Percentiles rank a stretch among this genome's conserved stretches.
Evolutionary conservation across 305 asterid species (phyloP).

Genomic region (Solanum hybrid): DNA sequence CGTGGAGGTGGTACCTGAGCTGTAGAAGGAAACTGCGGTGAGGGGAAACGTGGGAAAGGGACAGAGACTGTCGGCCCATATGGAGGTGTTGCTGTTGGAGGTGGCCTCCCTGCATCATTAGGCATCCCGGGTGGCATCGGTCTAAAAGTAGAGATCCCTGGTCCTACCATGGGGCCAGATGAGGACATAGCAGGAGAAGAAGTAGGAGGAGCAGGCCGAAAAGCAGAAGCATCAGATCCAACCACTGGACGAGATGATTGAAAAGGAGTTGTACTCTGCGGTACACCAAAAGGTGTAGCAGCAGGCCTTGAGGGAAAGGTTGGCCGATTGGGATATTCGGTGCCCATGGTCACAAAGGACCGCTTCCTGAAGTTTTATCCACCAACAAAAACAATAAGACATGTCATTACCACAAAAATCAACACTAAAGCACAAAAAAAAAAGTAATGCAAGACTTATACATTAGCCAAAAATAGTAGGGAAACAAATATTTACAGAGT

Average conservation of each 20-base stretch:
- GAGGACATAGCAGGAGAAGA: slow-evolving; percentile 35
- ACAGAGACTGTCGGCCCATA: slow-evolving; percentile 63
- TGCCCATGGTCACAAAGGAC: slow-evolving; percentile 55
- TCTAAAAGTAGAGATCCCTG: slow-evolving; percentile 37
- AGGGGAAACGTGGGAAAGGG: slow-evolving; percentile 48
- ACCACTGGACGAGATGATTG: slow-evolving; percentile 52
- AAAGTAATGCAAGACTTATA: neutral
- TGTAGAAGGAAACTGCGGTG: slow-evolving; percentile 42
- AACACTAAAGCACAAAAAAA: neutral
- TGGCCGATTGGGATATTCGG: slow-evolving; percentile 65
- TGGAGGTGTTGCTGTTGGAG: slow-evolving; percentile 44
- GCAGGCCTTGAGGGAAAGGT: slow-evolving; percentile 51
- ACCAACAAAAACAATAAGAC: neutral
- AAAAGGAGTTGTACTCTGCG: slow-evolving; percentile 53
- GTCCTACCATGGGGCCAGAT: slow-evolving; percentile 47
- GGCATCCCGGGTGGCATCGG: slow-evolving; percentile 45
- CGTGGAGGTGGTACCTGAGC: slow-evolving; percentile 43
- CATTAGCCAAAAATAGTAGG: neutral
- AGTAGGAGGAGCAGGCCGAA: slow-evolving; percentile 48
- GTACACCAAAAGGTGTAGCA: slow-evolving; percentile 54
- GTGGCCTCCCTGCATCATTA: slow-evolving; percentile 42
- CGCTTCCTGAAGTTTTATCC: slow-evolving; percentile 26
- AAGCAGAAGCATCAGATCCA: slow-evolving; percentile 60
- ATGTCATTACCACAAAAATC: neutral
- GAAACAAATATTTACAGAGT: neutral